Conservation (phyloP, 75 land plant species). For the Picea glauca region DNA sequence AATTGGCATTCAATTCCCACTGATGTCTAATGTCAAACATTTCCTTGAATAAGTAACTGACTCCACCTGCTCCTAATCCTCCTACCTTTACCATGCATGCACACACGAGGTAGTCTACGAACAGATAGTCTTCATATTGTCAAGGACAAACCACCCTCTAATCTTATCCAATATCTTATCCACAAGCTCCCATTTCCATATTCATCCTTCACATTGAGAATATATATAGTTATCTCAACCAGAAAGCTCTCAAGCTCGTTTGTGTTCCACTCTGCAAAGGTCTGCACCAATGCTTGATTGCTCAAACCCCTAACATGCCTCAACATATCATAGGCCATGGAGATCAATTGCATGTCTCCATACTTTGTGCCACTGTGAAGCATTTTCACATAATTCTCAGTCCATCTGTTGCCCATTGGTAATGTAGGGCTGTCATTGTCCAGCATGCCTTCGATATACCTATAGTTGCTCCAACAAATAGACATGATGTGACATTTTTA, state of each 20-base stretch:
- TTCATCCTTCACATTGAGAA: slow-evolving; percentile 43
- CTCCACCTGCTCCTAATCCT: no score
- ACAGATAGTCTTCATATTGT: no score
- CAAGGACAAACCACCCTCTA: no score
- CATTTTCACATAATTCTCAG: slow-evolving; percentile 56
- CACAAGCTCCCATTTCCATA: slow-evolving; percentile 22
- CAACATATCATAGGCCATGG: slow-evolving; percentile 67
- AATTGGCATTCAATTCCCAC: no score
- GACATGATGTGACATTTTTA: no score
- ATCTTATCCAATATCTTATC: slow-evolving; percentile 49
- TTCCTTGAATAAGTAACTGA: no score
- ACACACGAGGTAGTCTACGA: no score
- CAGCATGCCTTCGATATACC: slow-evolving; percentile 64
- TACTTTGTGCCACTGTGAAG: slow-evolving; percentile 76
- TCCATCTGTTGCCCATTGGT: slow-evolving; percentile 60
- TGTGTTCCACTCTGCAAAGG: slow-evolving; percentile 43
- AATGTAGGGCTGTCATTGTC: slow-evolving; percentile 68
- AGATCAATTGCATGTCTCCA: slow-evolving; percentile 74
- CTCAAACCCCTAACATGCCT: slow-evolving; percentile 34
- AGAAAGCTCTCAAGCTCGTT: slow-evolving; percentile 59
- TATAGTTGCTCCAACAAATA: slow-evolving; percentile 7
- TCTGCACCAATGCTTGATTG: slow-evolving; percentile 24
- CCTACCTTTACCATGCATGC: no score
- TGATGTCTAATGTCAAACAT: no score
- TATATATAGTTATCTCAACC: slow-evolving; percentile 32